A percentile compares a stretch with the other conserved stretches of the same genome.
Evolutionary conservation across 441 rosid species (phyloP).

Genomic region (Hura crepitans): DNA sequence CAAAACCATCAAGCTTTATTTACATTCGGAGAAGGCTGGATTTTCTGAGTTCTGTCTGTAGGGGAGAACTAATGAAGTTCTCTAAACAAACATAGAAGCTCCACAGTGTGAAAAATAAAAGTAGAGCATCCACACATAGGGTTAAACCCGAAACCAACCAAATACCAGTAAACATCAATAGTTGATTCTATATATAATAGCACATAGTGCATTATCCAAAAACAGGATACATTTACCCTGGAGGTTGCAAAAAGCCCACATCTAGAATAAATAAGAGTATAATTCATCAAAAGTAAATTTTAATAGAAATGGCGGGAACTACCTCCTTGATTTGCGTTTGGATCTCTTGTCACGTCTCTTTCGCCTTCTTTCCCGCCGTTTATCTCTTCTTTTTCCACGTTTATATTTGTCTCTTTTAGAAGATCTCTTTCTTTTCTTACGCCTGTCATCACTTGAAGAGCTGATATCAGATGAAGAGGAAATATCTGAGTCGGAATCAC

Average conservation of each 20-base stretch:
- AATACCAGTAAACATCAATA: no score
- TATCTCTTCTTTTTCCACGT: slow-evolving; percentile 70
- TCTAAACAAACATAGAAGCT: not conserved
- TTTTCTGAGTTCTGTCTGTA: not conserved
- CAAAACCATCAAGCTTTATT: not conserved
- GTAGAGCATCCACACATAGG: not conserved
- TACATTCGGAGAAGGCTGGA: not conserved
- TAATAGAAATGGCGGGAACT: slow-evolving; percentile 1
- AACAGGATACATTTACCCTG: not conserved
- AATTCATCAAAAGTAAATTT: not conserved
- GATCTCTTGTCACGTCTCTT: slow-evolving; percentile 61
- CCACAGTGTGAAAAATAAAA: no score
- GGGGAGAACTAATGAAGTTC: not conserved
- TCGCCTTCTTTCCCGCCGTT: slow-evolving; percentile 64
- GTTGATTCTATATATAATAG: no score
- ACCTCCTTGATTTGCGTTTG: slow-evolving; percentile 80
- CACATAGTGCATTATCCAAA: not conserved
- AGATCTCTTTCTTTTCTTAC: slow-evolving; percentile 66
- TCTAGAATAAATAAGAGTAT: not conserved
- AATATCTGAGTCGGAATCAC: slow-evolving; percentile 59
- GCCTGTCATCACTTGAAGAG: slow-evolving; percentile 84
- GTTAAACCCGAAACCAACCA: no score
- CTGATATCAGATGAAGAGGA: slow-evolving; percentile 69
- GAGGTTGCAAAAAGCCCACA: not conserved
- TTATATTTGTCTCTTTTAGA: slow-evolving; percentile 67